Evolutionary conservation across 768 basidiomycete genomes (phyloP), one percentile per base, ranked within the genome.

Genomic region (Leucocoprinus birnbaumii): DNA sequence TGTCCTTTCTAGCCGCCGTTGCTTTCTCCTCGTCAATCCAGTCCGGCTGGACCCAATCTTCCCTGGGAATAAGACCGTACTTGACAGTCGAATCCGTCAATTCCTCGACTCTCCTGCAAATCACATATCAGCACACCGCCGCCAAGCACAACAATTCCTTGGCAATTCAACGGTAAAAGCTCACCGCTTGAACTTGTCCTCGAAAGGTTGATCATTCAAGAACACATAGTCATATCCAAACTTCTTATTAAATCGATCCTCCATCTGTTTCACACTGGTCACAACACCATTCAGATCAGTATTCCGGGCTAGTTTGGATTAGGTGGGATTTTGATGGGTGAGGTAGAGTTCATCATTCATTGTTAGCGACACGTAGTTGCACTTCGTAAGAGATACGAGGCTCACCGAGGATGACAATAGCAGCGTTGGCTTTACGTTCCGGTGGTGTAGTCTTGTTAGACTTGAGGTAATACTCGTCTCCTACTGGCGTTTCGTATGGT

Each of bases 191-290:
- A 94, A 94, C 8, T 77, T 71, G 0, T 86, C 84, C 8, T 80
- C 74, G 65, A 94, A 94, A 0, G 77, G 74, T 58, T 85, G 77
- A 31, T 97, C 93, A 65, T 95, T 95, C 53, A 97, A 75, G 69
- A 95, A 91, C 38, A 89, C 85, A 64, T 90, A 95, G 14, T 90
- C 89, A 67, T 95, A 95, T 21, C 71, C 73, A 63, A 86, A 94
- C 66, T 87, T 86, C 58, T 84, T 82, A 77, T 99, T 99, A 75
- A 97, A 97, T 38, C 88, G 75, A 65, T 91, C 87, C 71, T 98
- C 96, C 71, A 90, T 79, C 66, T 87, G 84, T 63, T 86, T 83
- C 69, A 90, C 77, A 59, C 84, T 86, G 59, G 73, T 79, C 38
- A 85, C 62, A 50, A 89, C 79, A 4, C 83, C 82, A 48, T 76